Conservation (phyloP, 352 stramenopile species). For the Pythium biforme region DNA sequence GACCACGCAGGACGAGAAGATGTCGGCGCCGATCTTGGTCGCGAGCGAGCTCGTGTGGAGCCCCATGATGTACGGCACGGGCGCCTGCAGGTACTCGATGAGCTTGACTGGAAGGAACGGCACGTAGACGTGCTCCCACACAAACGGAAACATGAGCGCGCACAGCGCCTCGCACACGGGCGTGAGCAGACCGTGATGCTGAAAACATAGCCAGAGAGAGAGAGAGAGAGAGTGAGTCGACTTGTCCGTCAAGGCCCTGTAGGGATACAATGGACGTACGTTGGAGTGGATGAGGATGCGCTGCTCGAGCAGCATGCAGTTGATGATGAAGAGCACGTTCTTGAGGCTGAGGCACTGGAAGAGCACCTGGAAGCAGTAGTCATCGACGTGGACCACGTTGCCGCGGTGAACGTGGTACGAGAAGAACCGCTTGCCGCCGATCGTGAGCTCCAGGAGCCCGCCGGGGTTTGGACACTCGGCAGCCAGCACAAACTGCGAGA, state of each 20-base stretch:
- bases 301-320: constrained; percentile 83
- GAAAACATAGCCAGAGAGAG: neutral
- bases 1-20: constrained; percentile 79
- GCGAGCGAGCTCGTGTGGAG: constrained; percentile 81
- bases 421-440: constrained; percentile 45
- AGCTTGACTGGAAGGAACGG: constrained; percentile 80
- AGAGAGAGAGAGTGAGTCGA: too few species aligned
- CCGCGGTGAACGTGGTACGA: constrained; percentile 60
- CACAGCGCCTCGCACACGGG: constrained; percentile 77
- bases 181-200: constrained; percentile 71
- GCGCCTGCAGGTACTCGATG: constrained; percentile 84
- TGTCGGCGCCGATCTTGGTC: constrained; percentile 65
- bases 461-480: constrained; percentile 34
- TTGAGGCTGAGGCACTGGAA: constrained; percentile 81
- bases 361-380: constrained; percentile 77
- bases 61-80: constrained; percentile 84
- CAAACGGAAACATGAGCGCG: constrained; percentile 81
- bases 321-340: constrained; percentile 79
- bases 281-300: constrained; percentile 80
- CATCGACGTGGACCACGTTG: constrained; percentile 60
- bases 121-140: constrained; percentile 86
- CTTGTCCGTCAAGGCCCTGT: too few species aligned
- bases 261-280: constrained; percentile 29
- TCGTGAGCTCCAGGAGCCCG: constrained; percentile 34
- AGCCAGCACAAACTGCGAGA: constrained; percentile 38